Conservation (phyloP, 2,329 filamentous ascomycete genomes). For the Seiridium unicorne region DNA sequence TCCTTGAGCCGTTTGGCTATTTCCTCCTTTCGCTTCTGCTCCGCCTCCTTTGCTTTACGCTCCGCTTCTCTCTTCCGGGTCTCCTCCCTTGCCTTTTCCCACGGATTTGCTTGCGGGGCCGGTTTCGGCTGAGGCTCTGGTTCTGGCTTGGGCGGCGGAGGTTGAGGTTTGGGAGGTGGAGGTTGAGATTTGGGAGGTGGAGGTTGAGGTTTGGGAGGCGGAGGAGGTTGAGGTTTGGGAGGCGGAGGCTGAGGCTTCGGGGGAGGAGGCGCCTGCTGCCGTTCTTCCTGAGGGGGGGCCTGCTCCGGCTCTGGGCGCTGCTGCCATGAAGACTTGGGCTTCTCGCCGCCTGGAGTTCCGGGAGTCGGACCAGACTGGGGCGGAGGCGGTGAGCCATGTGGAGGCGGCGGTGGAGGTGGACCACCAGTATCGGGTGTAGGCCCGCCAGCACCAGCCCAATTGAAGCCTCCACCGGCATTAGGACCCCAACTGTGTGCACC, state of each 20-base stretch:
- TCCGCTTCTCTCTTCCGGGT: slow-evolving; percentile 63
- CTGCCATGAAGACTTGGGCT: slow-evolving; percentile 38
- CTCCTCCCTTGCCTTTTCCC: slow-evolving; percentile 70
- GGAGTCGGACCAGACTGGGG: slow-evolving; percentile 22
- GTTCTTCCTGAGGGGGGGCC: slow-evolving; percentile 6
- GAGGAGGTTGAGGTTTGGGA: slow-evolving; percentile 11
- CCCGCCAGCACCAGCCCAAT: slow-evolving; percentile 14
- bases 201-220: slow-evolving; percentile 5
- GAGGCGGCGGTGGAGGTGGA: slow-evolving; percentile 34
- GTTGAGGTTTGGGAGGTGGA: slow-evolving; percentile 9
- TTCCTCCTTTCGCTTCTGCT: slow-evolving; percentile 59
- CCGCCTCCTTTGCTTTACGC: slow-evolving; percentile 58
- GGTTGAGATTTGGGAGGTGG: slow-evolving; percentile 18
- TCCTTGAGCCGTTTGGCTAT: slow-evolving; percentile 51
- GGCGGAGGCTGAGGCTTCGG: slow-evolving; percentile 4
- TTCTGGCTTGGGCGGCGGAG: slow-evolving; percentile 13
- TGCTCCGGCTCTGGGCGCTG: slow-evolving; percentile 11
- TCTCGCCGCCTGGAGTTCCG: slow-evolving; percentile 22
- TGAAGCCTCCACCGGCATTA: slow-evolving; percentile 17
- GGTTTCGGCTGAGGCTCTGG: slow-evolving; percentile 18
- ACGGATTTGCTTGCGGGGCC: slow-evolving; percentile 47
- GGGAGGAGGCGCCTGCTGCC: slow-evolving; percentile 10
- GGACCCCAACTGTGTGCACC: slow-evolving; percentile 21
- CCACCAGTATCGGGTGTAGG: slow-evolving; percentile 19
- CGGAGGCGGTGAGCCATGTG: slow-evolving; percentile 29